Evolutionary conservation across 371 early-diverging fungal genomes (phyloP), one percentile per base, ranked within the genome.

Genomic region (Rhizopus microsporus): DNA sequence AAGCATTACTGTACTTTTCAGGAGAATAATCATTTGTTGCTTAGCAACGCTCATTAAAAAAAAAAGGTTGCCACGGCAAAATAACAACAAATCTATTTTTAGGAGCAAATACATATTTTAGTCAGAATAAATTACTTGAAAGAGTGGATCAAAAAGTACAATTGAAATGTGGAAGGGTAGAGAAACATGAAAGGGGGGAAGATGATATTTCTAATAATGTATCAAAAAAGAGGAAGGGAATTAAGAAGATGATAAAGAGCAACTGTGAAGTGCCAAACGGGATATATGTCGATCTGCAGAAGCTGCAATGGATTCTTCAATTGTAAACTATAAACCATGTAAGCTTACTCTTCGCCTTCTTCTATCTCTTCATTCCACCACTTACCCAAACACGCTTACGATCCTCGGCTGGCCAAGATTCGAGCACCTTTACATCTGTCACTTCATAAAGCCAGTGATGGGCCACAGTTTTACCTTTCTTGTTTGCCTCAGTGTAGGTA

Each of bases 401-500:
- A 47, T 71, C 67, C n/a, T 59, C 62, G 23, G 61, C 66, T 17
- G 71, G 71, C 69, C 69, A 71, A 29, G 56, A 37, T 40, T 67
- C 66, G 29, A 71, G 55, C 23, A 71, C 40, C 16, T 42, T 65
- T 17, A 62, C 51, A n/a, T 65, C 52, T 37, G 61, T 54, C 0
- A 78, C 61, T 52, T 78, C 71, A 65, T 63, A 78, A 59, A 78
- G 71, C 69, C 71, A 71, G 60, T 78, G 71, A 54, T 78, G 75
- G n/a, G 71, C 75, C 10, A 73, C 65, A 29, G 67, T 78, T 32
- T 78, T 78, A 29, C 78, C 78, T 43, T 67, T 72, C 50, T 78
- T 78, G 40, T 75, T 75, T 38, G 71, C 78, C 38, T 78, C 72
- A 9, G 69, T 69, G 33, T 67, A 78, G 3, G 73, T 73, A 10